Conservation (phyloP, 768 basidiomycete species). For the Phlebiopsis gigantea region DNA sequence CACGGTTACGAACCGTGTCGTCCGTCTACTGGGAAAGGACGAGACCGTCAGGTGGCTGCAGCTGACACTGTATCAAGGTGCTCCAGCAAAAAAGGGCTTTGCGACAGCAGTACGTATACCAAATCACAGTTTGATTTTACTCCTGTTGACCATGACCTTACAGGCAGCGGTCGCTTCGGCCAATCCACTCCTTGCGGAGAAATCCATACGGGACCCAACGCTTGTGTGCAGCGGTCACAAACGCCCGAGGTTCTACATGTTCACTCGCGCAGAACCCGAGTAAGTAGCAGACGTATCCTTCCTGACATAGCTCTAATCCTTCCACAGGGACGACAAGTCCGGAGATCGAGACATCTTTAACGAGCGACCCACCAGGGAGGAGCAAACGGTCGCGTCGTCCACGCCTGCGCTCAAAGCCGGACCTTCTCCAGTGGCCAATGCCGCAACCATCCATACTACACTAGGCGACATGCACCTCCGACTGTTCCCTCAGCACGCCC, state of each 20-base stretch:
- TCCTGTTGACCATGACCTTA: background rate
- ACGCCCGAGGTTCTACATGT: constrained; percentile 89
- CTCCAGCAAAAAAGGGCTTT: constrained; percentile 80
- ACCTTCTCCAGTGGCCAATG: constrained; percentile 68
- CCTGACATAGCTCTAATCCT: background rate
- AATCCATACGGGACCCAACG: constrained; percentile 81
- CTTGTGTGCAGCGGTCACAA: constrained; percentile 93
- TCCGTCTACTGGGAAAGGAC: constrained; percentile 85
- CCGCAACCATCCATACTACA: constrained; percentile 92
- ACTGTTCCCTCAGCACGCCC: constrained; percentile 87
- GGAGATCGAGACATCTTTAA: constrained; percentile 97
- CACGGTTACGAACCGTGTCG: constrained; percentile 88
- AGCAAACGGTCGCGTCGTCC: constrained; percentile 79
- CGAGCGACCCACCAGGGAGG: constrained; percentile 93
- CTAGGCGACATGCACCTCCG: constrained; percentile 89
- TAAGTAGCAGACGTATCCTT: constrained; percentile 34
- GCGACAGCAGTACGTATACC: constrained; percentile 64
- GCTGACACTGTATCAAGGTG: constrained; percentile 87
- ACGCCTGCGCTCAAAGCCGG: constrained; percentile 43
- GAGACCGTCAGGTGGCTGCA: constrained; percentile 90
- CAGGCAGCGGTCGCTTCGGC: constrained; percentile 94
- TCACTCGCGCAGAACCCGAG: constrained; percentile 89
- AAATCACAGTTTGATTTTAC: background rate
- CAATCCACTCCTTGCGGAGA: constrained; percentile 90
- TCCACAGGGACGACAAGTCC: constrained; percentile 69